Conservation (phyloP, 352 stramenopile genomes). For the Globisporangium recalcitrans region DNA sequence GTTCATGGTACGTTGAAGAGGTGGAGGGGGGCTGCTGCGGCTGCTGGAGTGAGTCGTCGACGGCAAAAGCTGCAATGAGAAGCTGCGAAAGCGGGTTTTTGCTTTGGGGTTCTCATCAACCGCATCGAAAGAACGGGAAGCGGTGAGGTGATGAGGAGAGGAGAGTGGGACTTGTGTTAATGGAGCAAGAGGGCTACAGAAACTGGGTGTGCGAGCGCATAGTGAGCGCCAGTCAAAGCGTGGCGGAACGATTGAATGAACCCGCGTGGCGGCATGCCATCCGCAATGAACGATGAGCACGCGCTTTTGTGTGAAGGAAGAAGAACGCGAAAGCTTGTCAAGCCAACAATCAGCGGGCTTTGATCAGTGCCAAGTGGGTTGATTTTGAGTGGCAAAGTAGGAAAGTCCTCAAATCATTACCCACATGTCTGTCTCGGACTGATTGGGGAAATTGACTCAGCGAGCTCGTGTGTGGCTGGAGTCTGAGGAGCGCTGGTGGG, state of each 20-base stretch:
- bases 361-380: background rate
- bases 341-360: background rate
- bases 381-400: background rate
- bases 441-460: background rate
- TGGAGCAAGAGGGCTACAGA: background rate
- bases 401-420: background rate
- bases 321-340: background rate
- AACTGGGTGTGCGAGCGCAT: background rate
- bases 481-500: no score
- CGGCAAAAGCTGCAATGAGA: background rate
- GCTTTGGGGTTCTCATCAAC: no score
- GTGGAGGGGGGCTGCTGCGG: background rate
- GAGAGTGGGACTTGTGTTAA: background rate
- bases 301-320: no score
- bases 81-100: background rate
- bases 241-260: no score
- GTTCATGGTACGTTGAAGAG: background rate
- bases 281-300: no score
- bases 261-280: no score
- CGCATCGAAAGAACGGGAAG: background rate
- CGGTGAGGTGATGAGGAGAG: background rate
- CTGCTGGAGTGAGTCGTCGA: background rate
- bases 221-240: background rate
- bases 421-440: background rate
- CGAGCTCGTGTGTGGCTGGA: background rate